These are phyloP conservation scores for Spinacia oleracea DNA, from an alignment of 179 eudicot species.

Conservation along the genomic window DNA sequence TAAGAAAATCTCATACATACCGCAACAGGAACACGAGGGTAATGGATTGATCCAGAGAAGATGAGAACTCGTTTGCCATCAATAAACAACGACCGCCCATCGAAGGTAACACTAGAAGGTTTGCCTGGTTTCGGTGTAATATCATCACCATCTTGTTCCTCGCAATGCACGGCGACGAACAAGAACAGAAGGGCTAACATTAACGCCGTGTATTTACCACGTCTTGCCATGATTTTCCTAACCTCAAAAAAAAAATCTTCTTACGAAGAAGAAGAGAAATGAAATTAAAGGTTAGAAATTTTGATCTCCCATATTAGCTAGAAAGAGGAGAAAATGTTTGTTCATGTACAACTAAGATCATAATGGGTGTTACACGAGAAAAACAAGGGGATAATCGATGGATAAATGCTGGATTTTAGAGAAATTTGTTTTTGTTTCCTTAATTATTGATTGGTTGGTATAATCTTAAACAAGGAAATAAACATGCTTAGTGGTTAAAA, in stretches of 20 bases:
- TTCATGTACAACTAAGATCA: not conserved
- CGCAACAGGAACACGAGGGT: conserved; percentile 66
- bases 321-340: conserved; percentile 16
- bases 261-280: not conserved
- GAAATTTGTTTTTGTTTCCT: not conserved
- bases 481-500: conserved; percentile 22
- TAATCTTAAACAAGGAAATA: conserved; percentile 4
- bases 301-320: conserved; percentile 8
- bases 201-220: conserved; percentile 9
- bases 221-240: conserved; percentile 24
- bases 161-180: conserved; percentile 17
- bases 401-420: not conserved
- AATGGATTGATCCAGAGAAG: conserved; percentile 83
- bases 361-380: not conserved
- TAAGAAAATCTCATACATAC: conserved; percentile 32
- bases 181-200: conserved; percentile 25
- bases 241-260: not conserved
- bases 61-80: conserved; percentile 58
- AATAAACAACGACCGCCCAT: conserved; percentile 59
- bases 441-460: not conserved
- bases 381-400: not conserved
- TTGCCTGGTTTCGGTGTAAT: conserved; percentile 24
- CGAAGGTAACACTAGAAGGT: conserved; percentile 44
- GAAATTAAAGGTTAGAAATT: not conserved
- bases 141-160: conserved; percentile 13